Evolutionary conservation across 1,139 yeast species (phyloP), one percentile per base, ranked within the genome.

Genomic region (Yamadazyma sp.): DNA sequence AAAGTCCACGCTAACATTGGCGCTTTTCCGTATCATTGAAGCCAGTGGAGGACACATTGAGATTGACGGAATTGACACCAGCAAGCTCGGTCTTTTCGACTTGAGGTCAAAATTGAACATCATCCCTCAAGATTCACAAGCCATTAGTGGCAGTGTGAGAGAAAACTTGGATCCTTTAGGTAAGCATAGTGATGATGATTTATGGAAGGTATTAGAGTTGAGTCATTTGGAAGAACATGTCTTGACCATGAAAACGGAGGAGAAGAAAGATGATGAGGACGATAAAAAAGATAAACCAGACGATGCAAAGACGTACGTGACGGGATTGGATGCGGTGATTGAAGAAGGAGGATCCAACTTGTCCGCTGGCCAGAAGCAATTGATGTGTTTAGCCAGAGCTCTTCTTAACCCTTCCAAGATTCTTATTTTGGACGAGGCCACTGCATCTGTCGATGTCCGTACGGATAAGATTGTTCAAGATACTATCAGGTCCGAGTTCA

Each of bases 41-140:
- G 61, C 70, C 4, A 52, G 59, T 12, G 29, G 41, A 1, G 72
- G 72, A 3, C 49, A 53, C 34, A 61, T 67, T 29, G 60, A 56
- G 23, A 62, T 66, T 31, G 72, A 66, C 44, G 56, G 54, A 3
- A 33, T 62, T 6, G 53, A 63, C 39, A 64, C 67, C n/a, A 55
- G 62, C 33, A 41, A 50, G 13, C 44, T 66, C 32, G 70, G 71
- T 14, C 56, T 66, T 23, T 62, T 44, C 43, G 70, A 66, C 37
- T 57, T 66, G 35, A 54, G 72, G 41, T 52, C 54, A 23, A 57
- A 59, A 27, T 56, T 66, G 29, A 64, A 61, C 36, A 65, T 66
- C 40, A 66, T 66, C 36, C 72, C 72, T 0, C 72, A 66, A 44
- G 72, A 66, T 43, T 60, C 70, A 0, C 67, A 62, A 38, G 57